Evolutionary conservation across 2,329 filamentous ascomycete genomes (phyloP), one percentile per base, ranked within the genome.

Genomic region (Botryotinia globosa): DNA sequence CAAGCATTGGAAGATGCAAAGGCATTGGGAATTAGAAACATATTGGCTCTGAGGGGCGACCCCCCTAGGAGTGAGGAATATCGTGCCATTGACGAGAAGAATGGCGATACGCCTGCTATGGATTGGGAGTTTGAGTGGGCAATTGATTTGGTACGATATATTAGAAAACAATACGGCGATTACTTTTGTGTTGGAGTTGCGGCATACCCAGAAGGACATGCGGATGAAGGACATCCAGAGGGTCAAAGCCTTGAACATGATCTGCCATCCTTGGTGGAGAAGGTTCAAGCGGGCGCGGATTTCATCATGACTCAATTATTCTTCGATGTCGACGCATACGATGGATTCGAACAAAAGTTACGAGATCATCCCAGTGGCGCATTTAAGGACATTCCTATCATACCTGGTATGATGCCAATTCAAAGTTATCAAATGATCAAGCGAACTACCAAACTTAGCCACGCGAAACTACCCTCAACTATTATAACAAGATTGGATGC

Each of bases 301-400:
- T 99, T 99, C 80, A 92, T 99, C 82, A 97, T 99, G 93, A 98
- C 96, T 0, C 96, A 99, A 82, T 87, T 99, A 14, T 98, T 98
- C 83, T 99, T 97, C 82, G 94, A 98, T 80, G 87, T 94, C 37
- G 86, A 92, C 5, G 93, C 93, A 29, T 99, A 97, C 80, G 87
- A 90, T 72, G 85, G 85, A 48, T 98, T 97, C 79, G 95, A 98
- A 83, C 87, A 85, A 76, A 88, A 86, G 68, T 82, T 99, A 76
- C 86, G 94, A 74, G 88, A 91, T 70, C 94, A 99, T 79, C 89
- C 93, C 65, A 97, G 93, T 79, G 94, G 94, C 5, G 87, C 88
- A 4, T 98, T 99, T 84, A 93, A 92, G 83, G 89, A 88, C 4
- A 92, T 98, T 37, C 92, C 93, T 10, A 97, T 99, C 77, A 92